A percentile compares a stretch with the other conserved stretches of the same genome.
phyloP scores from a whole-genome alignment of 106 monocot genomes.

The Apostasia ramifera region DNA sequence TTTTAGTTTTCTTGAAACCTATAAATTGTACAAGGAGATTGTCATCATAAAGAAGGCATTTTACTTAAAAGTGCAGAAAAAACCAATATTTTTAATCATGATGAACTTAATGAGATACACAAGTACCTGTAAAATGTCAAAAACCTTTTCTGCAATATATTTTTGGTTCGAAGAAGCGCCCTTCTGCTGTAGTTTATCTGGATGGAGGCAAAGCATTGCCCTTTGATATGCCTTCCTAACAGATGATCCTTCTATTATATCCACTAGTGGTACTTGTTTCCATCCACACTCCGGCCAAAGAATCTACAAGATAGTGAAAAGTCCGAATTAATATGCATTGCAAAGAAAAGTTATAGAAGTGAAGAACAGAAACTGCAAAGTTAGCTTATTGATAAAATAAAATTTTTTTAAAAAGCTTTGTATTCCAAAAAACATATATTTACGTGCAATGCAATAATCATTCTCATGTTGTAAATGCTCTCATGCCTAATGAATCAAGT shows the following conservation, averaged over 20 bases:
- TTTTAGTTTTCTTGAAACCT: neutral
- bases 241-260: constrained; percentile 70
- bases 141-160: constrained; percentile 86
- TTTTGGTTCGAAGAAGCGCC: constrained; percentile 60
- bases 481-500: no score
- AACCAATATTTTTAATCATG: neutral
- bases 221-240: constrained; percentile 88
- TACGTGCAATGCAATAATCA: no score
- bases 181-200: constrained; percentile 90
- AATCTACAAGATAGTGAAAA: constrained; percentile 33
- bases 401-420: no score
- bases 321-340: neutral
- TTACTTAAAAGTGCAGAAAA: neutral
- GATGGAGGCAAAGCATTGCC: constrained; percentile 75
- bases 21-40: neutral
- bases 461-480: no score
- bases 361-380: no score
- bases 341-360: neutral
- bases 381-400: no score
- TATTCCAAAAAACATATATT: no score
- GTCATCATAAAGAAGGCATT: no score
- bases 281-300: constrained; percentile 98
- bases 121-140: constrained; percentile 91
- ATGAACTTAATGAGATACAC: neutral
- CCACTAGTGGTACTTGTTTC: constrained; percentile 85